Evolutionary conservation across 768 basidiomycete genomes (phyloP), one percentile per base, ranked within the genome.

Genomic region (Mycena metata): DNA sequence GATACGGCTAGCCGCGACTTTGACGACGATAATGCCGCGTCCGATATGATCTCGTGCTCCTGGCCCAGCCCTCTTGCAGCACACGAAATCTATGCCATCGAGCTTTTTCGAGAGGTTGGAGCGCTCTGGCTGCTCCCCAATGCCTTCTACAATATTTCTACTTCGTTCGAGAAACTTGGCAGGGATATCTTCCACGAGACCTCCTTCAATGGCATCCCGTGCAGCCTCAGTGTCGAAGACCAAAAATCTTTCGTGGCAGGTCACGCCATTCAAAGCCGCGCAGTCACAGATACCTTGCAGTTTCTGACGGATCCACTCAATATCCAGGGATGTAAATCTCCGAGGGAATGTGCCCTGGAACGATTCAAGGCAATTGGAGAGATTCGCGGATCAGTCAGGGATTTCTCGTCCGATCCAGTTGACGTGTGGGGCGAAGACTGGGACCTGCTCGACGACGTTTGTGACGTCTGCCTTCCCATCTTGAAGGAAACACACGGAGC

Each of bases 381-480:
- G 11, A 21, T 3, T 39, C 35, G 36, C 5, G 15, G 33, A 3
- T n/a, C 26, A 2, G 2, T 39, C 35, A 23, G 15, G 11, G 24
- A 13, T 9, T 7, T 5, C 9, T 23, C 16, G 1, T 3, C 2
- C 12, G 39, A 30, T 46, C 46, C 45, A 12, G 12, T 67, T 13
- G 26, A 26, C 8, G 4, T 47, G 13, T 62, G 66, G 60, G 36
- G 3, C 15, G 61, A 43, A 1, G 61, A 63, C 21, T 64, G 67
- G 67, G 41, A 49, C 5, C 7, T 33, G n/a, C 33, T 54, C 10
- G 33, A 39, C 11, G 42, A 55, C 3, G 8, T 62, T 11, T 68
- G 67, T 35, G 24, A 33, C 10, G 5, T 16, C 0, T 68, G 67
- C 24, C 19, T 60, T 3, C 13, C n/a, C 2, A 2, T 7, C 1